Base-by-base conservation (phyloP, 129 eudicot genomes). In the Kitagawia praeruptora region DNA sequence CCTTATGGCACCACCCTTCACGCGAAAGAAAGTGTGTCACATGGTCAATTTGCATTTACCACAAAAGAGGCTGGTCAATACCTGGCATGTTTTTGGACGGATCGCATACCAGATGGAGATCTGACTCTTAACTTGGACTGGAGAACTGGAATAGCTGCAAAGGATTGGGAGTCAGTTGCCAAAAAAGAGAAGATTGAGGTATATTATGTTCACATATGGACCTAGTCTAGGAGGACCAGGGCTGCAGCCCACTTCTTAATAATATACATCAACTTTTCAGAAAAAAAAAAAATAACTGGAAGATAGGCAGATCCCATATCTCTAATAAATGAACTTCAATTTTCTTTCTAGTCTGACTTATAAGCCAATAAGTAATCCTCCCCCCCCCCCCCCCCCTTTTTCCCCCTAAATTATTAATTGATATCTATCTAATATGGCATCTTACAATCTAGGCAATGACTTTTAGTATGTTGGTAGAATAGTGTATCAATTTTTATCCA, bases 31-130 rank as follows among this genome's bases (percentile, higher is more conserved):
- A 89, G 89, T 40, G 84, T 84, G 74, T 85, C 98, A 45, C 90
- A 91, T 82, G 98, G 98, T 39, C 97, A 93, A 79, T 93, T 93
- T 91, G 97, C 98, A 75, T 89, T 93, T 81, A 93, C 97, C 23
- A 84, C 98, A 38, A 85, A 83, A 12, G 98, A 93, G 80, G 83
- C 90, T 63, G 97, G 98, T 27, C 89, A 82, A 44, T 93, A 93
- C 77, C 75, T 87, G 75, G 90, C 98, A 69, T 93, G 98, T 82
- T 93, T 93, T 77, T 89, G 87, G 92, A 69, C 82, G 1, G 96
- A 91, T 74, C 86, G 85, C 74, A 89, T 64, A 70, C 82, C 80
- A 40, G 80, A 85, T 31, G 96, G 89, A 75, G 93, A 88, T 63
- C 79, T 91, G 82, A 89, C 89, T 76, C 83, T 91, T 53, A 93